phyloP scores from a whole-genome alignment of 1,139 yeast genomes.

The Magnusiomyces suaveolens region DNA sequence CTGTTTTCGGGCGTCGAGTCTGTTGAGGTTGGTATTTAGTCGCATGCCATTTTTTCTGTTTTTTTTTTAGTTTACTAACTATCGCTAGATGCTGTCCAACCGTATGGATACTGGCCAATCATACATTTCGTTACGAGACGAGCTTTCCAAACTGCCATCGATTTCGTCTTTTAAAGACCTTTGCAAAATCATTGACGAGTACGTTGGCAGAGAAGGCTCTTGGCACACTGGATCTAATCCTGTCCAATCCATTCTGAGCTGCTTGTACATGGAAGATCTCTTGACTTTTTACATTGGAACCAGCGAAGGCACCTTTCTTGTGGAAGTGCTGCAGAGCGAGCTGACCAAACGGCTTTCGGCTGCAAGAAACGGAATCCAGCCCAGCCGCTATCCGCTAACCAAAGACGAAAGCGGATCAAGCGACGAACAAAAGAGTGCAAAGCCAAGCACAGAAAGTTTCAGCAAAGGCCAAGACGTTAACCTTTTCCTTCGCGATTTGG shows the following conservation, averaged over 20 bases:
- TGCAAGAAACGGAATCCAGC: slow-evolving; percentile 3
- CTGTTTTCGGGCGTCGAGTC: slow-evolving; percentile 33
- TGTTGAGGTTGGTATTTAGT: slow-evolving; percentile 24
- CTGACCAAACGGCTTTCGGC: slow-evolving; percentile 4
- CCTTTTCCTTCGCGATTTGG: neutral
- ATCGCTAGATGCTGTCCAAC: slow-evolving; percentile 26
- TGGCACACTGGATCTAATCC: slow-evolving; percentile 34
- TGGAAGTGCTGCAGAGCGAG: slow-evolving; percentile 3
- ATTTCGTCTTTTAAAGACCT: slow-evolving; percentile 21
- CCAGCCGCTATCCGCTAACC: slow-evolving; percentile 1
- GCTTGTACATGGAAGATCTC: slow-evolving; percentile 30
- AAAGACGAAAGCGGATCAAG: slow-evolving; percentile 2
- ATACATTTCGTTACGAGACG: slow-evolving; percentile 23
- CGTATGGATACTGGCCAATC: slow-evolving; percentile 36
- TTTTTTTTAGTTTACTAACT: neutral
- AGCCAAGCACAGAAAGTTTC: neutral
- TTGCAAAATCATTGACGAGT: slow-evolving; percentile 25
- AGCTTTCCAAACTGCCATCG: slow-evolving; percentile 21
- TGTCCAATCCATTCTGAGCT: slow-evolving; percentile 31
- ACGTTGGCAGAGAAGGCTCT: slow-evolving; percentile 29
- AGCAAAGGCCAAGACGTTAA: neutral
- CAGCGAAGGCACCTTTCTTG: neutral
- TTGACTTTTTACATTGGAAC: slow-evolving; percentile 17
- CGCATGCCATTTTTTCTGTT: neutral
- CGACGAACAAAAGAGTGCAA: neutral